phyloP scores from a whole-genome alignment of 2,329 filamentous ascomycete genomes.

The Fusarium sp. region DNA sequence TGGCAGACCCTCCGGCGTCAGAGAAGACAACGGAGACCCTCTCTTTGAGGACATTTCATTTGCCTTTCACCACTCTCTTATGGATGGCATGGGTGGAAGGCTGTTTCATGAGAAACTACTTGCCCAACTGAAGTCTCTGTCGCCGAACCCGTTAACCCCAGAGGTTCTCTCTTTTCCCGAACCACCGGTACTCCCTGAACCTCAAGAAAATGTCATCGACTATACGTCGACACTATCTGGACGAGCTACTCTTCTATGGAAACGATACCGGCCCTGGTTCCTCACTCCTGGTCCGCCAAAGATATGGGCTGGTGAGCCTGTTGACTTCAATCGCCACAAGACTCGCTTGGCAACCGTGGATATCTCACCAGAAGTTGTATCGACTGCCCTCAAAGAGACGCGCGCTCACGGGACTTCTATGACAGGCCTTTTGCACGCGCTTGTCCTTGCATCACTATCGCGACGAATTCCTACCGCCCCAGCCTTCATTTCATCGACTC shows the following conservation, averaged over 20 bases:
- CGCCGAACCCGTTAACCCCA: not conserved
- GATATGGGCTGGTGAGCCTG: conserved; percentile 51
- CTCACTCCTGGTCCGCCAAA: conserved; percentile 43
- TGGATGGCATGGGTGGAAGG: conserved; percentile 60
- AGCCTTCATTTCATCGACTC: conserved; percentile 52
- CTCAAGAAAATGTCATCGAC: conserved; percentile 53
- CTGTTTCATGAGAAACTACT: conserved; percentile 61
- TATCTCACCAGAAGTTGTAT: conserved; percentile 43
- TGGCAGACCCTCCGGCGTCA: conserved; percentile 33
- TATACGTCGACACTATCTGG: conserved; percentile 53
- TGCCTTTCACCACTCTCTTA: conserved; percentile 61
- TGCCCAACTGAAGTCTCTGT: conserved; percentile 49
- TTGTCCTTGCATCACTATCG: conserved; percentile 54
- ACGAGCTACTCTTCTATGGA: conserved; percentile 53
- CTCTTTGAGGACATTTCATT: conserved; percentile 55
- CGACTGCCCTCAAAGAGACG: conserved; percentile 50
- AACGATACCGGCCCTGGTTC: conserved; percentile 51
- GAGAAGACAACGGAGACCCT: not conserved
- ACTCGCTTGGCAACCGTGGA: conserved; percentile 51
- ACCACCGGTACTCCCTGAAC: conserved; percentile 46
- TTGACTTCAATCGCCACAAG: conserved; percentile 48
- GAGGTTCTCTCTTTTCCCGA: conserved; percentile 41
- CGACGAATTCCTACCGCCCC: conserved; percentile 48
- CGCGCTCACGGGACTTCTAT: conserved; percentile 55
- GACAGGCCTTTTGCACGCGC: conserved; percentile 59